Evolutionary conservation across 2,329 filamentous ascomycete genomes (phyloP), one percentile per base, ranked within the genome.

Genomic region (Bisporella sp.): DNA sequence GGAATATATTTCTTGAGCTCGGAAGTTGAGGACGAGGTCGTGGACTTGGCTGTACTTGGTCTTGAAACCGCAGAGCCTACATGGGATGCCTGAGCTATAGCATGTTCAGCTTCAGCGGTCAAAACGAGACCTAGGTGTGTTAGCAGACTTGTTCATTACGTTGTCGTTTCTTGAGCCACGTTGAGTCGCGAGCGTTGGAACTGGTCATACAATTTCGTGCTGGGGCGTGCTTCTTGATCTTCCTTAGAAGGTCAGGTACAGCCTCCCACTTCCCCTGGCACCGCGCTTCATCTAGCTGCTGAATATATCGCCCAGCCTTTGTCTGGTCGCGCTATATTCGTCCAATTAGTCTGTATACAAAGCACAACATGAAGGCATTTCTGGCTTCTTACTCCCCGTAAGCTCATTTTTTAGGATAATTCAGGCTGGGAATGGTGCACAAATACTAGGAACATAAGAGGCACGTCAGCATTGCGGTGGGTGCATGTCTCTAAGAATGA

Each of bases 141-240:
- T 21, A 30, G 28, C 41, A 48, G 30, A 12, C 11, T n/a, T 43
- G 4, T 29, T 31, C 21, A 21, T 21, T 21, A 21, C 3, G 21
- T 21, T 21, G 21, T 21, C 21, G 21, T 21, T 21, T 21, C 21
- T 21, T 21, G 21, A 21, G 21, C 21, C 21, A 21, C 21, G 3
- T 21, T 21, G 21, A 21, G 21, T 21, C 21, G 21, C 21, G 21
- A 21, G 21, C 3, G 21, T 21, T 21, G 35, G 35, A 37, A 8
- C 35, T 41, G 31, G 50, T 66, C 81, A 62, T 84, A 96, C 92
- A 96, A 70, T 81, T 80, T 68, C 88, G 81, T 54, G 87, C 81
- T 40, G 90, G 85, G 61, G 90, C 88, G 77, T 99, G 92, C 70
- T 99, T 97, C 64, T 86, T 87, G 63, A 97, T 79, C 71, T 99